phyloP scores from a whole-genome alignment of 345 rosid genomes.

The Mangifera indica region DNA sequence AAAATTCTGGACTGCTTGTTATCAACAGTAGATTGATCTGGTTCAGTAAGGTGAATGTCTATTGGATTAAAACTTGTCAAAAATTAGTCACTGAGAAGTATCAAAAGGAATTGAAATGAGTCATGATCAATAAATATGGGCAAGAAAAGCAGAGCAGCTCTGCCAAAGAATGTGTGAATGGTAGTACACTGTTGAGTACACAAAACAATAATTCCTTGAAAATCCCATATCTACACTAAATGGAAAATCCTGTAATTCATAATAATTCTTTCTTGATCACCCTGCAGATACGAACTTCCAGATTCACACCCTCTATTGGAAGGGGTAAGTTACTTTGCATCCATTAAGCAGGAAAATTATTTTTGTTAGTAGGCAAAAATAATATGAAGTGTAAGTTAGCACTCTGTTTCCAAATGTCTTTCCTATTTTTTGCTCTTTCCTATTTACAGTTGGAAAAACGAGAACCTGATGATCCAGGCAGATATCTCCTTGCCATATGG shows the following conservation, averaged over 20 bases:
- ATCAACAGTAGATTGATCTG: background rate
- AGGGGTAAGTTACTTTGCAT: slow-evolving; percentile 50
- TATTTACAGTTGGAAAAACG: slow-evolving; percentile 67
- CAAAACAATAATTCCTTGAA: background rate
- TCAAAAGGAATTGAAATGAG: background rate
- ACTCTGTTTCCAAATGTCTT: slow-evolving; percentile 10
- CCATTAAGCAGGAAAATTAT: slow-evolving; percentile 3
- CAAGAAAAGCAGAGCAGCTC: slow-evolving; percentile 2
- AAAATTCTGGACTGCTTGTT: background rate
- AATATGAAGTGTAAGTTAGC: background rate
- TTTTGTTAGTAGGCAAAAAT: background rate
- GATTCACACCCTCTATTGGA: slow-evolving; percentile 79
- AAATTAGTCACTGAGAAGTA: background rate
- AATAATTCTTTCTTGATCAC: slow-evolving; percentile 18
- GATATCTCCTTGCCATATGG: slow-evolving; percentile 94
- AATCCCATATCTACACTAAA: background rate
- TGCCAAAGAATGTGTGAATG: background rate
- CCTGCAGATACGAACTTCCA: slow-evolving; percentile 84
- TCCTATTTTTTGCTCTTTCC: slow-evolving; percentile 19
- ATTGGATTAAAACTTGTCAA: background rate
- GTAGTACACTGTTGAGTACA: background rate
- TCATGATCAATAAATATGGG: background rate
- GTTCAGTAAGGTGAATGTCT: background rate
- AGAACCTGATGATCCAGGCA: slow-evolving; percentile 80
- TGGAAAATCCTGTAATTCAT: slow-evolving; percentile 2